Base-by-base conservation (phyloP, 2,329 filamentous ascomycete genomes). In the Thielaviopsis cerberus region DNA sequence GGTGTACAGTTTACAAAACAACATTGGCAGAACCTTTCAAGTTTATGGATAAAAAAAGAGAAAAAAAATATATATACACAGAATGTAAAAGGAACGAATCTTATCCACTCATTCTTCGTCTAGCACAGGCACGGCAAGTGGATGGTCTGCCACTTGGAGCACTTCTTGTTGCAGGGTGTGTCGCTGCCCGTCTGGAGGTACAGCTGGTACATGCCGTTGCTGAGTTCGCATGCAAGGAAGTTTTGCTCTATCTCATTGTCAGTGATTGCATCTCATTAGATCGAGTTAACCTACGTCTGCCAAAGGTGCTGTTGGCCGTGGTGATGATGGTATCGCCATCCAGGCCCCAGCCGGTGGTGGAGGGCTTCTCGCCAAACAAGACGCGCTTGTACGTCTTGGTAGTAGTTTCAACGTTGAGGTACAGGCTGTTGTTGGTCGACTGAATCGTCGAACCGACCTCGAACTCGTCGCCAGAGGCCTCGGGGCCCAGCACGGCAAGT, bases 101-200 rank as follows among this genome's bases (percentile, higher is more conserved):
- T n/a, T 48, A 3, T n/a, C 37, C 41, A 5, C 41, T n/a, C 22
- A 3, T n/a, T 17, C 41, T 22, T 23, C 11, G 51, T 20, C 22
- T 62, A 74, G 55, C 75, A 77, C 41, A 78, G 63, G 62, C 74
- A 77, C 30, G 75, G 76, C 63, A 78, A 64, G 67, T 79, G 76
- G 58, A 79, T 68, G 26, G 74, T 76, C 69, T 78, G 75, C 60
- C 74, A 77, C 64, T 78, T 78, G 62, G 73, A 78, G 63, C 76
- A 79, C 4, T 69, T 73, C 65, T 68, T 69, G 1, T 74, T 75
- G 55, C 69, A 71, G 1, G 76, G 76, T 37, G 68, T 68, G 45
- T 75, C 73, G 54, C 71, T 74, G 1, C 76, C 75, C 1, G 73
- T 78, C 67, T 79, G 76, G 52, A 79, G 66, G 62, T 73, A 79